Base-by-base conservation (phyloP, 1,139 yeast genomes). In the Meyerozyma athensensis region DNA sequence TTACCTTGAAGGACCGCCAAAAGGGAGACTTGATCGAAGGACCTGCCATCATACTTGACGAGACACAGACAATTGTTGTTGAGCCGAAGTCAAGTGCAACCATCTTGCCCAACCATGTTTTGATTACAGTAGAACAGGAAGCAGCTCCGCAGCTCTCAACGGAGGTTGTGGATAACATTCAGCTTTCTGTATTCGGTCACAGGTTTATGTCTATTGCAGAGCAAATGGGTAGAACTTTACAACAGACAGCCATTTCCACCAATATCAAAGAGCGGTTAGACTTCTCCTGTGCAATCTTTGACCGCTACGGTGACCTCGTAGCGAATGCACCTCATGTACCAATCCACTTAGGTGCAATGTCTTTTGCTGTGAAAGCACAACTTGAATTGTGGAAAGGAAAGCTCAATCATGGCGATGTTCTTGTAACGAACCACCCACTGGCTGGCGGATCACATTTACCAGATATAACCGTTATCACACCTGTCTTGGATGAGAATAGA, bases 291-390 rank as follows among this genome's bases (percentile, higher is more conserved):
- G 95, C 95, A 1, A 62, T 86, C 19, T 86, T 86, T 54, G 87
- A 82, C 47, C 67, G 75, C 1, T 74, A 78, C 37, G 95, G 95
- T 14, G 86, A 81, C 38, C 66, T 86, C 43, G 87, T 84, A 17
- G 94, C 94, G 4, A 85, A 84, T 60, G 95, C 95, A 0, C 94
- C 94, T 1, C 94, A 86, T 58, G 85, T 86, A 37, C 95, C 95
- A 1, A 90, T 85, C 32, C 95, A 86, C 55, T 63, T 86, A 43
- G 95, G 95, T 2, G 86, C 95, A 3, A 86, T 86, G 95, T 81
- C 90, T 1, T 80, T 84, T 37, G 87, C 90, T n/a, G 86, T 84
- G 7, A 72, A 75, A 37, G 80, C 77, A 7, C 92, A 84, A 57
- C 74, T 74, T 30, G 68, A 77, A 32, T 42, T 76, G 23, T 83